phyloP scores from a whole-genome alignment of 2,329 filamentous ascomycete species.

The Chrysoporthe puriensis region DNA sequence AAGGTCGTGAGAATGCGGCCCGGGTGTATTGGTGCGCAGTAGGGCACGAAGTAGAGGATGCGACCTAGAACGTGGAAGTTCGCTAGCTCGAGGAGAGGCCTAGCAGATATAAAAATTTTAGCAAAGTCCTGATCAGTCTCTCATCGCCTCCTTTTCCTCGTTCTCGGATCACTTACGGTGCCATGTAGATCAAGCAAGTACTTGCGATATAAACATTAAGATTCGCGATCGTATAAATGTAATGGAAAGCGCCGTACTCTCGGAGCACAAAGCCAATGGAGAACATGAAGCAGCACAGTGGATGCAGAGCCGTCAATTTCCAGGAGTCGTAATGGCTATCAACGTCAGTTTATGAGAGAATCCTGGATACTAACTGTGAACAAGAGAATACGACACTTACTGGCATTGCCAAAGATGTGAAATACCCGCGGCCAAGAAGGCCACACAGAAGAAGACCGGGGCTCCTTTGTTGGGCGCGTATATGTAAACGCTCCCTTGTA shows the following conservation, averaged over 20 bases:
- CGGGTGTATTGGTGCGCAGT: slow-evolving; percentile 52
- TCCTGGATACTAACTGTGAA: background rate
- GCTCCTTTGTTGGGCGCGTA: slow-evolving; percentile 43
- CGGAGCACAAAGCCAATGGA: slow-evolving; percentile 49
- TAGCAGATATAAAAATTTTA: slow-evolving; percentile 1
- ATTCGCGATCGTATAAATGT: slow-evolving; percentile 30
- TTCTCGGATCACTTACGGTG: slow-evolving; percentile 39
- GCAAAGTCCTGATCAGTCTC: background rate
- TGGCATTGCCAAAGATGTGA: slow-evolving; percentile 37
- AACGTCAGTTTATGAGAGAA: background rate
- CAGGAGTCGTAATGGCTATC: slow-evolving; percentile 47
- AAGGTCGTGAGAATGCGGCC: slow-evolving; percentile 46
- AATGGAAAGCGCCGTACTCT: slow-evolving; percentile 48
- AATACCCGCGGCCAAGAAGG: slow-evolving; percentile 35
- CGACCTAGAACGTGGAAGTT: slow-evolving; percentile 62
- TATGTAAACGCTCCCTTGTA: slow-evolving; percentile 35
- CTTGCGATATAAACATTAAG: slow-evolving; percentile 39
- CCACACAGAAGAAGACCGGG: slow-evolving; percentile 42
- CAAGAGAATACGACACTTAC: slow-evolving; percentile 14
- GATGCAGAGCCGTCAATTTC: slow-evolving; percentile 46
- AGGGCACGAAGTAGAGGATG: slow-evolving; percentile 61
- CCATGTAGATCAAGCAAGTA: slow-evolving; percentile 43
- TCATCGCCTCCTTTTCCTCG: background rate
- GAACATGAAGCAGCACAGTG: slow-evolving; percentile 48
- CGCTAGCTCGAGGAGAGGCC: slow-evolving; percentile 52